Conservation (phyloP, 352 stramenopile species). For the Pythium aquatile region DNA sequence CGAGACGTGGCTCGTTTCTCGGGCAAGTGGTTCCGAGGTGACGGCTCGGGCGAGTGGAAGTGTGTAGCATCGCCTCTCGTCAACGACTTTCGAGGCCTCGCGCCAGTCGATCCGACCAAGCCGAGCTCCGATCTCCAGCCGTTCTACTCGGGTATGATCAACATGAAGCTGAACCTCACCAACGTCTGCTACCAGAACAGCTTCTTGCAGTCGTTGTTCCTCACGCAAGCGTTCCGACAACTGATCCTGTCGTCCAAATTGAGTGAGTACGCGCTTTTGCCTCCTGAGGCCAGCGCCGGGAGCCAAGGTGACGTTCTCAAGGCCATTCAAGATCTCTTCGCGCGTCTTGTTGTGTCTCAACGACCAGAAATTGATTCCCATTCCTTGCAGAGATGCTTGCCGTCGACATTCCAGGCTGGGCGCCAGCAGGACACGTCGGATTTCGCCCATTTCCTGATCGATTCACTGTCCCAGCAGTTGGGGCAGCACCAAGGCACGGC, state of each 20-base stretch:
- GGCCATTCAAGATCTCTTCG: constrained; percentile 73
- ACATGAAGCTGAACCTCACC: constrained; percentile 89
- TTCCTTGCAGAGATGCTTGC: constrained; percentile 66
- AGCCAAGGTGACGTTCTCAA: constrained; percentile 44
- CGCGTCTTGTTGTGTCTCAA: constrained; percentile 68
- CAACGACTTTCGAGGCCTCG: constrained; percentile 69
- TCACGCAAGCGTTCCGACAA: constrained; percentile 80
- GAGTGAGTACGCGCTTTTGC: constrained; percentile 37
- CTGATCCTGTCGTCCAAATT: constrained; percentile 63
- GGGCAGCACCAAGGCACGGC: constrained; percentile 54
- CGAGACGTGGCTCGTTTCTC: constrained; percentile 55
- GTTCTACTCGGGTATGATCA: constrained; percentile 83
- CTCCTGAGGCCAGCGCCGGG: constrained; percentile 21
- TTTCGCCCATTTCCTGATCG: constrained; percentile 86
- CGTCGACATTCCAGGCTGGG: constrained; percentile 73
- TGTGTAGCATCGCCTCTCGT: constrained; percentile 51
- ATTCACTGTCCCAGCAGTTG: constrained; percentile 72
- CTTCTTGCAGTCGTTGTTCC: constrained; percentile 86
- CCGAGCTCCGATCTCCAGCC: constrained; percentile 41
- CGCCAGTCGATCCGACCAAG: constrained; percentile 25
- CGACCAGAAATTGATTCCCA: constrained; percentile 65
- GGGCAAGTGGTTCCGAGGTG: constrained; percentile 83
- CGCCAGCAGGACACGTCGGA: constrained; percentile 86
- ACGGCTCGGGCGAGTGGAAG: constrained; percentile 80
- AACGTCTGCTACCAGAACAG: constrained; percentile 92